phyloP scores from a whole-genome alignment of 208 protist species.

The Crithidia bombi region DNA sequence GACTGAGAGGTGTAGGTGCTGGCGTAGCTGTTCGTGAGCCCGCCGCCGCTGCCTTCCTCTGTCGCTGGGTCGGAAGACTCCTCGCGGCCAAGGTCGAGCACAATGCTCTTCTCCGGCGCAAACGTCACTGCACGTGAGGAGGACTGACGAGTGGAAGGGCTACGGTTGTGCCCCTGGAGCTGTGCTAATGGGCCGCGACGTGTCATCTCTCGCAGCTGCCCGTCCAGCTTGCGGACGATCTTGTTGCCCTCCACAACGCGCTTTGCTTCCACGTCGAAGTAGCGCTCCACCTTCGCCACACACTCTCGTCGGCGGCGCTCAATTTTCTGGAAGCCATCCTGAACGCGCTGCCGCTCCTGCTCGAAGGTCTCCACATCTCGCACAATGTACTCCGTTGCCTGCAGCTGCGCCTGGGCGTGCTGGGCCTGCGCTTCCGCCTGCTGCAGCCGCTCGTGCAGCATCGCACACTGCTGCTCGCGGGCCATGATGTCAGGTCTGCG shows the following conservation, averaged over 20 bases:
- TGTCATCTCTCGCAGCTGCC: constrained; percentile 53
- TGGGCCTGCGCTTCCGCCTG: constrained; percentile 47
- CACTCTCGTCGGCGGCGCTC: constrained; percentile 52
- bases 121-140: constrained; percentile 56
- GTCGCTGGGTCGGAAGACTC: constrained; percentile 23
- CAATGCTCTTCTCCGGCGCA: constrained; percentile 59
- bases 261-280: constrained; percentile 72
- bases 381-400: constrained; percentile 44
- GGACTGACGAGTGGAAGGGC: constrained; percentile 19
- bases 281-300: constrained; percentile 47
- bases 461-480: constrained; percentile 52
- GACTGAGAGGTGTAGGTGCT: constrained; percentile 5
- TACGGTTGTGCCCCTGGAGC: constrained; percentile 22
- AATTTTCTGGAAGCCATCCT: constrained; percentile 44
- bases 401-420: constrained; percentile 36
- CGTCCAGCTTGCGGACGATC: constrained; percentile 44
- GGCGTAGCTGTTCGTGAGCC: constrained; percentile 37
- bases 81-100: constrained; percentile 45
- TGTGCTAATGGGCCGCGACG: constrained; percentile 35
- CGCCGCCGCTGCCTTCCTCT: constrained; percentile 3
- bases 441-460: constrained; percentile 48
- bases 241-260: constrained; percentile 46
- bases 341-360: constrained; percentile 45
- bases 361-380: constrained; percentile 42
- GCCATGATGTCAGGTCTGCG: constrained; percentile 44